Base-by-base conservation (phyloP, 2,329 filamentous ascomycete genomes). In the Alternaria sp. region DNA sequence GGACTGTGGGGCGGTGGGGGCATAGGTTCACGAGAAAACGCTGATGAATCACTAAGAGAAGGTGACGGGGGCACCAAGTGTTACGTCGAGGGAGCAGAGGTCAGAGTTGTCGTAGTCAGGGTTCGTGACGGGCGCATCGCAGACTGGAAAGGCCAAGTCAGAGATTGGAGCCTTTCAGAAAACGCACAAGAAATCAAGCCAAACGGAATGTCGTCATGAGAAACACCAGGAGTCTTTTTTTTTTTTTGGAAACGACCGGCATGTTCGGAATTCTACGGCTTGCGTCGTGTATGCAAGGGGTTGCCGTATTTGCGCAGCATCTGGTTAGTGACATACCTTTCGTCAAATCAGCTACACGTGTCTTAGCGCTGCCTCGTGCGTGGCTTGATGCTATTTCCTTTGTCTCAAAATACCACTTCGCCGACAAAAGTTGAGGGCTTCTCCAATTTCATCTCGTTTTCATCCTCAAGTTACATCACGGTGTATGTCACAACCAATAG, bases 81-180 rank as follows among this genome's bases (percentile, higher is more conserved):
- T 75, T 92, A 93, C 79, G 87, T 97, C 45, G 91, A 90, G 40
- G 92, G 91, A 4, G 91, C 93, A 74, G 91, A 96, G 77, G 93
- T 96, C 2, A 86, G 91, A 52, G 94, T 97, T 7, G 93, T 98
- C 32, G 87, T 95, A 6, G 96, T 98, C 8, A 88, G 87, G 72
- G 93, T 98, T 71, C 87, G 86, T 72, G 92, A 94, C 77, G 93
- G 96, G 52, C 87, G 93, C 74, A 96, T 96, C 73, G 93, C 92
- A 69, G 96, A 97, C 79, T 97, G 92, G 91, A 97, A 97, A 83
- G 95, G 96, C n/a, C 88, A 89, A 13, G 93, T 98, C 5, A 88
- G 91, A 72, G 95, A 98, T 77, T 98, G 89, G 88, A 64, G 51
- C 21, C 23, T 60, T 23, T 56, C 58, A 19, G 51, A 57, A 30